Evolutionary conservation across 352 stramenopile genomes (phyloP).

Genomic region (Nothophytophthora sp.): DNA sequence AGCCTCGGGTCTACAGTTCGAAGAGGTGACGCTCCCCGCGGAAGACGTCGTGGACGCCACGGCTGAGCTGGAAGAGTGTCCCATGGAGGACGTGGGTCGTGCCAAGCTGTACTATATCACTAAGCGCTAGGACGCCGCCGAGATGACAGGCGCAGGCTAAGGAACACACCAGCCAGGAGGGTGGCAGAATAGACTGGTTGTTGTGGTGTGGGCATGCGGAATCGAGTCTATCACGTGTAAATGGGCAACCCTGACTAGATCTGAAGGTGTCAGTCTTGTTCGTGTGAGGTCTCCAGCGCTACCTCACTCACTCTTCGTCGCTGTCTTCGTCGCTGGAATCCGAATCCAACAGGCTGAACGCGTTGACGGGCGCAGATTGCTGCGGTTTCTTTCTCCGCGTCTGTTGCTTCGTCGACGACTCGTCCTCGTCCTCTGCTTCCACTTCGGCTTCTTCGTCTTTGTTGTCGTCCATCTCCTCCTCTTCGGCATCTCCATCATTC

Average conservation of each 20-base stretch:
- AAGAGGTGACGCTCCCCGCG: slow-evolving; percentile 28
- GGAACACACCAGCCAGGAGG: too few relatives aligned
- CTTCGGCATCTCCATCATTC: slow-evolving; percentile 10
- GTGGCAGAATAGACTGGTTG: slow-evolving; percentile 16
- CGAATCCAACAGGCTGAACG: slow-evolving; percentile 81
- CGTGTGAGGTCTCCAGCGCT: not conserved
- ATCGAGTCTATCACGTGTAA: too few relatives aligned
- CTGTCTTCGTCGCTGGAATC: slow-evolving; percentile 86
- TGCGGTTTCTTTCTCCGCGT: slow-evolving; percentile 9
- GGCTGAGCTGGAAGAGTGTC: slow-evolving; percentile 47
- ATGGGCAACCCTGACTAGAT: not conserved
- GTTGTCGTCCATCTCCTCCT: too few relatives aligned
- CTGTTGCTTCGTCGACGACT: not conserved
- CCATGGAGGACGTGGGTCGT: slow-evolving; percentile 50
- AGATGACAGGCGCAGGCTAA: too few relatives aligned
- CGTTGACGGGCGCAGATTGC: slow-evolving; percentile 60
- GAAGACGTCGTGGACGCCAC: slow-evolving; percentile 23
- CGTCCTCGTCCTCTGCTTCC: slow-evolving; percentile 23
- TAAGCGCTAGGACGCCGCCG: too few relatives aligned
- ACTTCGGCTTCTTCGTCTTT: slow-evolving; percentile 17
- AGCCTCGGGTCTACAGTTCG: slow-evolving; percentile 39
- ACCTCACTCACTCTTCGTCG: slow-evolving; percentile 24
- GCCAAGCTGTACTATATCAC: slow-evolving; percentile 68
- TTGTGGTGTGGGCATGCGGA: slow-evolving; percentile 1
- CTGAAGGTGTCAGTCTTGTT: slow-evolving; percentile 7